Evolutionary conservation across 2,329 filamentous ascomycete species (phyloP), one percentile per base, ranked within the genome.

Genomic region (Stenocarpella maydis): DNA sequence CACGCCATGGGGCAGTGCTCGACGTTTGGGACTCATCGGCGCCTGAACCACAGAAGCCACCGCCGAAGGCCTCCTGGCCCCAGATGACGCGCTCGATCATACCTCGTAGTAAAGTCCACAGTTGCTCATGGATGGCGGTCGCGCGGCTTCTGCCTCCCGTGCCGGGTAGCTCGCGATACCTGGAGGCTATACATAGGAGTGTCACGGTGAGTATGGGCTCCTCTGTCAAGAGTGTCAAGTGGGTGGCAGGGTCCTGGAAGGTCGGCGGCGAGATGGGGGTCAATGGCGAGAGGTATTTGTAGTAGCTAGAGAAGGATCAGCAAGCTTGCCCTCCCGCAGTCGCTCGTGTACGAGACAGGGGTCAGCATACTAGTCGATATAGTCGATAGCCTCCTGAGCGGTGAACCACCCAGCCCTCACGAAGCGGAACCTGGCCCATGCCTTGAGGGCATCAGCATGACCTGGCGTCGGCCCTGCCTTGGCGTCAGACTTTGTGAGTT

Each of bases 321-420:
- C 60, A 65, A 24, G 2, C 12, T 24, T 34, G 14, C 28, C 19
- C n/a, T 14, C 28, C 14, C 28, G 63, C 7, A 31, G 10, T 43
- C 7, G 31, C 17, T 9, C 26, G 21, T 24, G 45, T 37, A 12
- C 2, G 5, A 41, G 37, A 58, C 5, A 34, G 21, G n/a, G 53
- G 47, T 19, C 21, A 43, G 82, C 89, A 76, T 86, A 93, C 91
- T 98, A 98, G 78, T 95, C 91, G 72, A 99, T 93, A 77, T 98
- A 98, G 52, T 91, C 90, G 79, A 98, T 95, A 26, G 94, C 95
- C 80, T 99, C 96, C 73, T 92, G 90, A 0, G 95, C 92, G 0
- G 94, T 97, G 78, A 99, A 96, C 95, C 95, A 98, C 12, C 96
- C 96, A 10, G 94, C 94, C 66, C 94, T 90, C n/a, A 98, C 95